Evolutionary conservation across 768 basidiomycete species (phyloP).

Genomic region (Russula ochroleuca): DNA sequence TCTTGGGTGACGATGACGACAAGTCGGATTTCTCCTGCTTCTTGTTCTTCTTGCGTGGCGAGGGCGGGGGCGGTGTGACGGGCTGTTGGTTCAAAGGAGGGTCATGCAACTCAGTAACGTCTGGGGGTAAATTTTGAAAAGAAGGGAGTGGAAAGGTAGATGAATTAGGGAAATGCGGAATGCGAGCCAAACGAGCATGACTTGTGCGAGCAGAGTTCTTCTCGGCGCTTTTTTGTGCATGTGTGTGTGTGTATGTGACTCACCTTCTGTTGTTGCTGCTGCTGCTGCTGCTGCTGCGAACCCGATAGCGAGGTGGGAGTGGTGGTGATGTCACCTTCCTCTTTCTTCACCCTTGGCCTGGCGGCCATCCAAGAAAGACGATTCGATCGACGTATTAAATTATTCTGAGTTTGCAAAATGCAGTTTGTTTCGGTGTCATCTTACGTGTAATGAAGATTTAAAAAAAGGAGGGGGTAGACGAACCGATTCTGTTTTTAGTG

Average conservation of each 20-base stretch:
- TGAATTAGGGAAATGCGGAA: background rate
- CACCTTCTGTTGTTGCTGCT: background rate
- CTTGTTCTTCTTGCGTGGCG: conserved; percentile 23
- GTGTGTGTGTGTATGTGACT: background rate
- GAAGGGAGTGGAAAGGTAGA: background rate
- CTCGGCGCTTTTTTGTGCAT: background rate
- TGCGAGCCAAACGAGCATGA: background rate
- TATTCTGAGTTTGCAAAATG: background rate
- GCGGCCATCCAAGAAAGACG: background rate
- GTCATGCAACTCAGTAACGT: background rate
- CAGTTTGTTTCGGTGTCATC: no score
- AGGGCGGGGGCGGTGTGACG: background rate
- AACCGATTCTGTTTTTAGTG: background rate
- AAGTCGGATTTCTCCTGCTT: conserved; percentile 12
- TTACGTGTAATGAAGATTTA: background rate
- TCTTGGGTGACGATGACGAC: conserved; percentile 20
- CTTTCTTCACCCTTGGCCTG: conserved; percentile 5
- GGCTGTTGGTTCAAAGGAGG: background rate
- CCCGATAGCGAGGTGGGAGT: background rate
- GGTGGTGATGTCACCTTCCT: background rate
- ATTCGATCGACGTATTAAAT: background rate
- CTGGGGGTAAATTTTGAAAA: background rate
- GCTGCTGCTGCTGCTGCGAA: conserved; percentile 5
- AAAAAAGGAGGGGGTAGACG: background rate
- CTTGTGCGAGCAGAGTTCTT: background rate